phyloP scores from a whole-genome alignment of 805 yeast genomes.

The Wickerhamomyces pijperi region DNA sequence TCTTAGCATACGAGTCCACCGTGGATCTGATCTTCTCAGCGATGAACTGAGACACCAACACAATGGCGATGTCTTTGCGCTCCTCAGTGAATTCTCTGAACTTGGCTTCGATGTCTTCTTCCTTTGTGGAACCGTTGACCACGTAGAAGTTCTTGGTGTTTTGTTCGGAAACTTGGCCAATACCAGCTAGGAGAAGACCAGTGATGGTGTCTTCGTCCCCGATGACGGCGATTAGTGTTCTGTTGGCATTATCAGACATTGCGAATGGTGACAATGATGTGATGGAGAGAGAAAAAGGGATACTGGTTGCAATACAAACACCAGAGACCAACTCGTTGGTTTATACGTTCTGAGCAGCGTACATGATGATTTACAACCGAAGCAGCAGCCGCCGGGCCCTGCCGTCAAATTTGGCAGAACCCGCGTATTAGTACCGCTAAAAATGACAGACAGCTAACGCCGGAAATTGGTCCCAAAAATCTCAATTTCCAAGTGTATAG shows the following conservation, averaged over 20 bases:
- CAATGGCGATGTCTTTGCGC: conserved; percentile 85
- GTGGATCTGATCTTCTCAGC: conserved; percentile 81
- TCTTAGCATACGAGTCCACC: conserved; percentile 76
- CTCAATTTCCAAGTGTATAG: too few species aligned
- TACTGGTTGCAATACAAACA: too few species aligned
- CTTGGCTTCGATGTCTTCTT: conserved; percentile 62
- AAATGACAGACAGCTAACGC: too few species aligned
- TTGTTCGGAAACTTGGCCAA: conserved; percentile 69
- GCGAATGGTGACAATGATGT: too few species aligned
- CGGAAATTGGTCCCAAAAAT: too few species aligned
- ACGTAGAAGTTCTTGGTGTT: conserved; percentile 64
- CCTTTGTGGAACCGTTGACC: conserved; percentile 69
- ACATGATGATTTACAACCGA: too few species aligned
- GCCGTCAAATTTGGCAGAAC: too few species aligned
- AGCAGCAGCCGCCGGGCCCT: too few species aligned
- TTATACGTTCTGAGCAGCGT: too few species aligned
- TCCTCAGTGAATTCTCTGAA: conserved; percentile 63
- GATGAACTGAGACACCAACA: conserved; percentile 86
- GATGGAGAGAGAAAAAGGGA: too few species aligned
- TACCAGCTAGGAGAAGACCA: conserved; percentile 89
- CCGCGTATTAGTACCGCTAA: too few species aligned
- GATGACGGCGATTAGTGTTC: conserved; percentile 82
- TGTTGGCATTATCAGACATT: conserved; percentile 40
- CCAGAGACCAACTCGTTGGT: too few species aligned
- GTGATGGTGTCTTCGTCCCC: conserved; percentile 98